Conservation (phyloP, 2,329 filamentous ascomycete genomes). For the Graphilbum sp. region DNA sequence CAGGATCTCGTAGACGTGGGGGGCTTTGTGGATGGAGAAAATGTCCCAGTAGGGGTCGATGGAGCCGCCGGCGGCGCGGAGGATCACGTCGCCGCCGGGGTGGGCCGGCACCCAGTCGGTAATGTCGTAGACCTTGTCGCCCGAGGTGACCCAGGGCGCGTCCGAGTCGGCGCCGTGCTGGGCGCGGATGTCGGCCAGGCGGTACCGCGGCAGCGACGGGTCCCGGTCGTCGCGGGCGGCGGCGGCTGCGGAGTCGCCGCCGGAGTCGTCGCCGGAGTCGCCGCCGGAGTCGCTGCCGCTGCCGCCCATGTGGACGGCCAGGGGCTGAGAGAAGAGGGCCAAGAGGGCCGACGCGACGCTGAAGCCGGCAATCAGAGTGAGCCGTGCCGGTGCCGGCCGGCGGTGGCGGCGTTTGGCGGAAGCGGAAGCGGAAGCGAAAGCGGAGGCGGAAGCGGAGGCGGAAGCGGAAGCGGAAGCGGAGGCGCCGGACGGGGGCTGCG, state of each 20-base stretch:
- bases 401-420: too few species aligned
- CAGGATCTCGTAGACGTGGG: slow-evolving; percentile 48
- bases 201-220: slow-evolving; percentile 10
- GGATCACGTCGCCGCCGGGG: slow-evolving; percentile 51
- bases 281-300: background rate
- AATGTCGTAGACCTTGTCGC: slow-evolving; percentile 52
- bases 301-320: background rate
- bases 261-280: background rate
- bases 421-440: too few species aligned
- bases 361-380: slow-evolving; percentile 5
- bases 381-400: background rate
- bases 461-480: too few species aligned
- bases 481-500: too few species aligned
- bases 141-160: slow-evolving; percentile 45
- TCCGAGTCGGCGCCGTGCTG: slow-evolving; percentile 8
- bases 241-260: background rate
- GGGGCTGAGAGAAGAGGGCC: background rate
- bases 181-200: slow-evolving; percentile 10
- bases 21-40: slow-evolving; percentile 50
- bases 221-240: slow-evolving; percentile 8
- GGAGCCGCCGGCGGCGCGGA: slow-evolving; percentile 45
- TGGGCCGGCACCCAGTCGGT: slow-evolving; percentile 51
- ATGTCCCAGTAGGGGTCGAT: slow-evolving; percentile 57
- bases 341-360: slow-evolving; percentile 5
- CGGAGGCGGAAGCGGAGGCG: too few species aligned